Evolutionary conservation across 1,284 basidiomycete species (phyloP).

Genomic region (Apiotrichum laibachii): DNA sequence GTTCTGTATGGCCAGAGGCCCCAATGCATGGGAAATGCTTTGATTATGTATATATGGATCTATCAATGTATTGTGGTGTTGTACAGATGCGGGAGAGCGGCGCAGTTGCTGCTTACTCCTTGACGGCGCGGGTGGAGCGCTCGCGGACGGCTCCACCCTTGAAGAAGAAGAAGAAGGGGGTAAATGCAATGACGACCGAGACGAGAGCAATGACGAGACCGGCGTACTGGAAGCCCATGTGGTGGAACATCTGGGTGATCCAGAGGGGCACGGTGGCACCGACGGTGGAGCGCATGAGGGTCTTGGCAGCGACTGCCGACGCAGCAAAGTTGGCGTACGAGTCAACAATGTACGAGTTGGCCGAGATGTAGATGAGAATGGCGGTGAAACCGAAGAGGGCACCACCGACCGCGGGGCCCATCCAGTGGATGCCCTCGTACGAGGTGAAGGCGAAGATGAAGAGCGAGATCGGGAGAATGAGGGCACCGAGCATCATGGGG

Average conservation of each 20-base stretch:
- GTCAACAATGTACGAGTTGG: constrained; percentile 47
- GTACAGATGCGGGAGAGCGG: too few species aligned
- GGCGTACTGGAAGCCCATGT: constrained; percentile 38
- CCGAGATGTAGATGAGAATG: constrained; percentile 45
- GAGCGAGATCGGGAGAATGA: constrained; percentile 48
- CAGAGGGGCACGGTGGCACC: constrained; percentile 49
- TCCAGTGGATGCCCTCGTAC: constrained; percentile 36
- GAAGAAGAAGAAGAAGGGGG: constrained; percentile 45
- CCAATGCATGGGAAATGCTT: too few species aligned
- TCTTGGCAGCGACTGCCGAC: constrained; percentile 55
- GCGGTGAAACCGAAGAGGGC: constrained; percentile 39
- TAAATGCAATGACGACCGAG: constrained; percentile 30
- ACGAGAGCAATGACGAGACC: constrained; percentile 40
- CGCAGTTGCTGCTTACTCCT: constrained; percentile 12
- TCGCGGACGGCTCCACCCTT: constrained; percentile 35
- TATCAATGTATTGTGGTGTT: too few species aligned
- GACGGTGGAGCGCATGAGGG: constrained; percentile 52
- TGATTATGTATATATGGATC: too few species aligned
- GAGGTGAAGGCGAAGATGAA: constrained; percentile 51
- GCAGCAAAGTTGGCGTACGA: constrained; percentile 39
- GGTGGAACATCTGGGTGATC: constrained; percentile 21
- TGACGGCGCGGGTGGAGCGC: constrained; percentile 25
- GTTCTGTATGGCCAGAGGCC: too few species aligned
- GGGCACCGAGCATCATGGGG: constrained; percentile 39
- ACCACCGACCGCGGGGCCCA: constrained; percentile 36